Base-by-base conservation (phyloP, 805 yeast genomes). In the Hanseniaspora singularis region DNA sequence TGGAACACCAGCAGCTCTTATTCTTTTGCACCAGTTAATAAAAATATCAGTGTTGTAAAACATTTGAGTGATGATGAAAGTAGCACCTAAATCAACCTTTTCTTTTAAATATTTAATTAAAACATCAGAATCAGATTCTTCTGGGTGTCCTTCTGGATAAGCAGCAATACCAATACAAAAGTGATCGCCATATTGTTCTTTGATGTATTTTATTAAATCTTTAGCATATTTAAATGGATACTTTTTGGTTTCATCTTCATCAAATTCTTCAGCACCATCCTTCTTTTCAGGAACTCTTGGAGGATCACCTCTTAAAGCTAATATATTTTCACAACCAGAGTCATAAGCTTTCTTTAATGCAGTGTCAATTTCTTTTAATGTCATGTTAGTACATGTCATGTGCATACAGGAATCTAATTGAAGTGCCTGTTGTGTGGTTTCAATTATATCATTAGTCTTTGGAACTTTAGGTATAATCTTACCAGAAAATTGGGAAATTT, bases 331-430 rank as follows among this genome's bases (percentile, higher is more conserved):
- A 62, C 98, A 92, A 2, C 98, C 98, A 0, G 95, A 79, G 24
- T 77, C 74, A 59, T 79, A 84, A 0, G 97, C 98, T 50, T 77
- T 77, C 50, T 77, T 72, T 53, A 89, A 71, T 4, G 98, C 97
- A 50, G 77, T 73, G 58, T 88, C 96, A 52, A 92, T 82, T 52
- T 80, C 68, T 33, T 73, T 75, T 24, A 77, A 69, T 24, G 87
- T 76, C 98, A 92, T 92, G 57, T 88, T 89, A 15, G 96, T 87
- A 59, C 98, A 92, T 2, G 98, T 92, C 64, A 92, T 70, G 63
- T 92, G 98, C 96, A 92, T 88, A 62, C 97, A 92, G 0, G 97
- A 89, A 58, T 89, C 97, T 51, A 89, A 68, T 8, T 96, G 96
- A 47, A 88, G 69, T 2, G 86, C 88, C 2, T 88, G 78, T 55